Evolutionary conservation across 31 red algal species (phyloP).

Genomic region (Asparagopsis taxiformis): DNA sequence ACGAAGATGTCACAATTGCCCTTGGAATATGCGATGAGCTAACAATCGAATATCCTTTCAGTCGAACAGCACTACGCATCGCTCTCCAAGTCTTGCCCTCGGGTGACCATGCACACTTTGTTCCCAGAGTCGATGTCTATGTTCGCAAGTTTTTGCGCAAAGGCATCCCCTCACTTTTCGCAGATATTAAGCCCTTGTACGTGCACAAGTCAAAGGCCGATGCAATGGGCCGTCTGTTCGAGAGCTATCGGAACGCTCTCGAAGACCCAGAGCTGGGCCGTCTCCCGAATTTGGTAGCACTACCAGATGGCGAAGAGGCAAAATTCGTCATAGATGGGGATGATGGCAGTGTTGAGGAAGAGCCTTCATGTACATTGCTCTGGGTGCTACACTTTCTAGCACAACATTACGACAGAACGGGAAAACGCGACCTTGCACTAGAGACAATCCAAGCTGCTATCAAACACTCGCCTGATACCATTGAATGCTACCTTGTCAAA

Average conservation of each 20-base stretch:
- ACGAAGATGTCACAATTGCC: constrained; percentile 17
- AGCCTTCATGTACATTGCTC: constrained; percentile 50
- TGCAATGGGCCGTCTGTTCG: constrained; percentile 57
- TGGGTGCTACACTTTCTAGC: constrained; percentile 91
- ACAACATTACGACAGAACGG: constrained; percentile 71
- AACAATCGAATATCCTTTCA: constrained; percentile 4
- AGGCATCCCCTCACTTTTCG: constrained; percentile 79
- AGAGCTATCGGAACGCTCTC: constrained; percentile 24
- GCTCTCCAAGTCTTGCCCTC: constrained; percentile 55
- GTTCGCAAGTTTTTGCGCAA: constrained; percentile 68
- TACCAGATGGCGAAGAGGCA: neutral
- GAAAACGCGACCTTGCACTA: constrained; percentile 56
- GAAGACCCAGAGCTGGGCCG: constrained; percentile 16
- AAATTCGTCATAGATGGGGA: neutral
- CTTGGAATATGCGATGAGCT: constrained; percentile 63
- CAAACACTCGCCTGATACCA: constrained; percentile 46
- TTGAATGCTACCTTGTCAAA: constrained; percentile 80
- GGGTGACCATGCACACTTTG: constrained; percentile 65
- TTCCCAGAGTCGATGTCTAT: constrained; percentile 65
- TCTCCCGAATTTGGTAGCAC: constrained; percentile 17
- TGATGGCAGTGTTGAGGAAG: constrained; percentile 13
- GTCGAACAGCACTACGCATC: constrained; percentile 44
- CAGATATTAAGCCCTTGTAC: constrained; percentile 82
- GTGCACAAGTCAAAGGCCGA: constrained; percentile 58
- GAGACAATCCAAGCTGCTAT: constrained; percentile 51